Conservation (phyloP, 1,139 yeast genomes). For the Magnusiomyces fungicola region DNA sequence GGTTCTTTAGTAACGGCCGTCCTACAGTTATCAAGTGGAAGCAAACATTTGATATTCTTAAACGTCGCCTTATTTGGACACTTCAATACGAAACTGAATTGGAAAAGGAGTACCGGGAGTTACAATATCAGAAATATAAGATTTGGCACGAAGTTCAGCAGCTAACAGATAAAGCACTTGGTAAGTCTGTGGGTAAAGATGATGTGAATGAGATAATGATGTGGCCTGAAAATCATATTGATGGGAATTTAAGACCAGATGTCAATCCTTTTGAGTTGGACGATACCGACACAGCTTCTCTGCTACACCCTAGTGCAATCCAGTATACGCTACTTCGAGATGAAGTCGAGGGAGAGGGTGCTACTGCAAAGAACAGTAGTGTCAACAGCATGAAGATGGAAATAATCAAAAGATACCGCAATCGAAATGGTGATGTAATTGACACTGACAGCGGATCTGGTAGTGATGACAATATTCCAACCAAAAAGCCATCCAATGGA, state of each 20-base stretch:
- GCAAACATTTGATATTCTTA: constrained; percentile 28
- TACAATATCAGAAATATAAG: constrained; percentile 37
- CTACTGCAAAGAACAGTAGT: background rate
- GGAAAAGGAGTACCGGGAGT: constrained; percentile 36
- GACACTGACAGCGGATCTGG: background rate
- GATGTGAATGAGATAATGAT: constrained; percentile 10
- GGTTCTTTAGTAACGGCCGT: background rate
- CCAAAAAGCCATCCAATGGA: background rate
- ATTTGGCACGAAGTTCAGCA: constrained; percentile 54
- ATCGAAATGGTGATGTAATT: background rate
- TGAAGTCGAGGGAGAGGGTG: background rate
- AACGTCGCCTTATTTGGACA: constrained; percentile 41
- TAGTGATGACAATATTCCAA: background rate
- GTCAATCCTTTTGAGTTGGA: background rate
- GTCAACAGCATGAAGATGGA: constrained; percentile 2
- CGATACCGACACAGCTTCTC: background rate
- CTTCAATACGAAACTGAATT: constrained; percentile 43
- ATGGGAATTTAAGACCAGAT: background rate
- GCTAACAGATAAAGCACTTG: constrained; percentile 45
- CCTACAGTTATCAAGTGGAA: constrained; percentile 17
- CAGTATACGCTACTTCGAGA: background rate
- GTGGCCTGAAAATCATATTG: constrained; percentile 5
- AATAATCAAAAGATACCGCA: background rate
- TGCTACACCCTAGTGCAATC: constrained; percentile 1
- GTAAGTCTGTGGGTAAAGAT: constrained; percentile 23